Conservation (phyloP, 768 basidiomycete species). For the Leccinum boreale region DNA sequence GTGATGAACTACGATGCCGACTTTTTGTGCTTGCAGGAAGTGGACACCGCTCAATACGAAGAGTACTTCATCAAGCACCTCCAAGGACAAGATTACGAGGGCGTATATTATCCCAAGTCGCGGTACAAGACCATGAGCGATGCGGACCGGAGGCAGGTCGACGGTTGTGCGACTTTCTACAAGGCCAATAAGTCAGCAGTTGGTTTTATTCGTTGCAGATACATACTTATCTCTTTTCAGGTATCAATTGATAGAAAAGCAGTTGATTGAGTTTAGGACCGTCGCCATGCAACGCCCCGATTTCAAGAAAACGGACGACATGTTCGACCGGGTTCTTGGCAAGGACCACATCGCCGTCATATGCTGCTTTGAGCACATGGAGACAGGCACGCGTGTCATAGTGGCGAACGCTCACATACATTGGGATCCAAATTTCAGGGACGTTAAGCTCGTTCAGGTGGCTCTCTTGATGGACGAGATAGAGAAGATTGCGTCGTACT, state of each 20-base stretch:
- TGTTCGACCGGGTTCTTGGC: conserved; percentile 97
- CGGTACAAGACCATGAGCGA: conserved; percentile 91
- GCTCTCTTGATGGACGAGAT: conserved; percentile 90
- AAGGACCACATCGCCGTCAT: conserved; percentile 93
- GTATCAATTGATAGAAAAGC: conserved; percentile 90
- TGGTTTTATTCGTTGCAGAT: conserved; percentile 1
- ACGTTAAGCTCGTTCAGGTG: conserved; percentile 97
- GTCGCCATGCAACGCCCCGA: conserved; percentile 91
- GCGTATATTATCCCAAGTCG: conserved; percentile 88
- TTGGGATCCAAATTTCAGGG: conserved; percentile 90
- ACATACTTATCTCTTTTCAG: conserved; percentile 38
- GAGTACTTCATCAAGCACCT: conserved; percentile 83
- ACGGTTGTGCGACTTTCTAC: conserved; percentile 97
- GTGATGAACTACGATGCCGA: conserved; percentile 79
- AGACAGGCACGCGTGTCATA: conserved; percentile 84
- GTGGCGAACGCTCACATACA: conserved; percentile 89
- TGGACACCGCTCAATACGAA: conserved; percentile 89
- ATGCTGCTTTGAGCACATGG: conserved; percentile 80
- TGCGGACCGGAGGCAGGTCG: conserved; percentile 81
- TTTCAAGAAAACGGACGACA: conserved; percentile 97
- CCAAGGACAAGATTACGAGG: conserved; percentile 77
- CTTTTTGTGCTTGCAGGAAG: conserved; percentile 93
- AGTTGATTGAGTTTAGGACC: conserved; percentile 89
- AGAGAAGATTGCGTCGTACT: conserved; percentile 82
- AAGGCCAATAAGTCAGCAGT: conserved; percentile 76